phyloP scores from a whole-genome alignment of 108 stramenopile species.

The Cyclotella baltica region DNA sequence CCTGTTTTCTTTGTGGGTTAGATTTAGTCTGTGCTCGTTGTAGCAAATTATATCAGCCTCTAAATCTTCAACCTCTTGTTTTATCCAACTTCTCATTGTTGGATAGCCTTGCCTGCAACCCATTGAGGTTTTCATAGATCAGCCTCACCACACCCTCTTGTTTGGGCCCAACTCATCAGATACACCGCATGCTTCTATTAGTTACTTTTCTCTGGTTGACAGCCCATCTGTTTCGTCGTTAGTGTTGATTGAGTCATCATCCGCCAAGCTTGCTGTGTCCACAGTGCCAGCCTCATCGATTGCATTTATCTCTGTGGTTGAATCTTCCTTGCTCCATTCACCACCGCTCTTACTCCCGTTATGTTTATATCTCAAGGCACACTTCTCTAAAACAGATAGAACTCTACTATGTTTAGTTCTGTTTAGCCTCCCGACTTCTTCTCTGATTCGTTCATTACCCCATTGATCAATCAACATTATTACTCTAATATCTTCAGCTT shows the following conservation, averaged over 20 bases:
- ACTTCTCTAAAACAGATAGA: conserved; percentile 17
- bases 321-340: not conserved
- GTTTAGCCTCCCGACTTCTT: conserved; percentile 5
- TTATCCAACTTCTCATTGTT: no score
- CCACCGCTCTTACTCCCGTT: not conserved
- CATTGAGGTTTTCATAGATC: no score
- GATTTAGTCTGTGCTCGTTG: no score
- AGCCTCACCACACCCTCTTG: no score
- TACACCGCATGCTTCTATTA: no score
- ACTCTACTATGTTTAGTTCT: conserved; percentile 9
- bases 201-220: no score
- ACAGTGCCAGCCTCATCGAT: conserved; percentile 27
- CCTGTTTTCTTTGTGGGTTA: not conserved
- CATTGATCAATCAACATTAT: conserved; percentile 21
- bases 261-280: not conserved
- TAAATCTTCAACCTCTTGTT: no score
- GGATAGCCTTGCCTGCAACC: no score
- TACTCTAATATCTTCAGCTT: conserved; percentile 14
- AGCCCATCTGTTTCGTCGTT: no score
- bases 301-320: not conserved
- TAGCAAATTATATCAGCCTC: no score
- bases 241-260: not conserved
- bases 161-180: no score
- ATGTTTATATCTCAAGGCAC: conserved; percentile 6
- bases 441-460: conserved; percentile 13